Evolutionary conservation across 345 rosid genomes (phyloP).

Genomic region (Brassica cretica): DNA sequence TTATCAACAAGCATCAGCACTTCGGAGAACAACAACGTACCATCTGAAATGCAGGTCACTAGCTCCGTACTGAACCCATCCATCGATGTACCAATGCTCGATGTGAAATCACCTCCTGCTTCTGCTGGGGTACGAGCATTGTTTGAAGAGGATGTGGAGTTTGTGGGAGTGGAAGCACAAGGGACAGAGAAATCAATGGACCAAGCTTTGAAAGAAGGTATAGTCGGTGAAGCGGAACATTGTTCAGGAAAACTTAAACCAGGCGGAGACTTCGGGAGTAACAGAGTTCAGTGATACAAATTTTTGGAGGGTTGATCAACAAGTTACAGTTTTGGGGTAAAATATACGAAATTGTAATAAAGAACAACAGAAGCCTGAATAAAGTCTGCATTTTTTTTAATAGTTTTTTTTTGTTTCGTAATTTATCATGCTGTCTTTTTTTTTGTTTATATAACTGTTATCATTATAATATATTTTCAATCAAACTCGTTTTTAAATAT

Average conservation of each 20-base stretch:
- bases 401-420: background rate
- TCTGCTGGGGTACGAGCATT: too few species aligned
- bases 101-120: too few species aligned
- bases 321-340: constrained; percentile 80
- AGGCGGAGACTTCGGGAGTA: constrained; percentile 51
- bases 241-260: constrained; percentile 51
- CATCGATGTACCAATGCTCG: too few species aligned
- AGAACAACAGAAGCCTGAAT: background rate
- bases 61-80: constrained; percentile 37
- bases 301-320: constrained; percentile 94
- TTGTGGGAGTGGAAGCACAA: too few species aligned
- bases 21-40: constrained; percentile 28
- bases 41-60: constrained; percentile 56
- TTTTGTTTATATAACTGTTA: background rate
- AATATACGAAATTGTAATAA: background rate
- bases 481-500: background rate
- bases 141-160: too few species aligned
- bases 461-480: background rate
- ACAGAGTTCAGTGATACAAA: constrained; percentile 87
- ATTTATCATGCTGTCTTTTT: background rate
- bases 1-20: constrained; percentile 19
- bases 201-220: too few species aligned
- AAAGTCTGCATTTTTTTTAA: background rate
- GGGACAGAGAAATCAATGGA: too few species aligned
- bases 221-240: too few species aligned